Percentiles rank a stretch among this genome's conserved stretches.
phyloP scores from a whole-genome alignment of 202 grass and related monocot species.

The Carex arenaria region DNA sequence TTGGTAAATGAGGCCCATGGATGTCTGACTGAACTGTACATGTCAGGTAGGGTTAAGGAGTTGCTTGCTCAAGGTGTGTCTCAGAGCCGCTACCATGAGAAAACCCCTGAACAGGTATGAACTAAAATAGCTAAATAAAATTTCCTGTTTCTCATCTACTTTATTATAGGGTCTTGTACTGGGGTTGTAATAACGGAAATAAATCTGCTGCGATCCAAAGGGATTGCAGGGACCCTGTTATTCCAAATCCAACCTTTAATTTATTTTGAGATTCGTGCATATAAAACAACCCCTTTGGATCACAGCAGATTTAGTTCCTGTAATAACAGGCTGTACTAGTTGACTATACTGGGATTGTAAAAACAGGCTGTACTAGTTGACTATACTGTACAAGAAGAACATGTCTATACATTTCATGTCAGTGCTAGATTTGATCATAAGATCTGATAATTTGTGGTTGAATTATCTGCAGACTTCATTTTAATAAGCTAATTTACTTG shows the following conservation, averaged over 20 bases:
- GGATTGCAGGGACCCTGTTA: too few species aligned
- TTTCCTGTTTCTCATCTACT: not conserved
- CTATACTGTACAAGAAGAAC: constrained; percentile 41
- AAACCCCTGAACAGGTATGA: constrained; percentile 89
- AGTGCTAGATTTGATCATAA: too few species aligned
- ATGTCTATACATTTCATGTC: not conserved
- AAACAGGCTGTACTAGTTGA: constrained; percentile 38
- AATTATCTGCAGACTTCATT: not conserved
- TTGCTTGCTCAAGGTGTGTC: constrained; percentile 84
- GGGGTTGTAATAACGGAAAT: constrained; percentile 33
- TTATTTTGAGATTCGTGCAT: too few species aligned
- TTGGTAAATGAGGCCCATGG: constrained; percentile 76
- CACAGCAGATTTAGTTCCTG: too few species aligned
- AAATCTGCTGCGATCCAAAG: too few species aligned
- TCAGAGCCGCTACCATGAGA: constrained; percentile 79
- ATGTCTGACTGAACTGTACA: constrained; percentile 76
- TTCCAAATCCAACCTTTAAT: too few species aligned
- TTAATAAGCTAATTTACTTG: not conserved
- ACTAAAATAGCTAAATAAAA: not conserved
- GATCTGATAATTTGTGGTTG: not conserved
- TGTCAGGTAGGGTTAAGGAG: constrained; percentile 74
- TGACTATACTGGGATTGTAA: constrained; percentile 45
- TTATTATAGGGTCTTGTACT: constrained; percentile 25
- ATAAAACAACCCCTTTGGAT: too few species aligned
- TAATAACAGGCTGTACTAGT: constrained; percentile 37